Conservation (phyloP, 2,329 filamentous ascomycete species). For the Fusarium guadeloupense region DNA sequence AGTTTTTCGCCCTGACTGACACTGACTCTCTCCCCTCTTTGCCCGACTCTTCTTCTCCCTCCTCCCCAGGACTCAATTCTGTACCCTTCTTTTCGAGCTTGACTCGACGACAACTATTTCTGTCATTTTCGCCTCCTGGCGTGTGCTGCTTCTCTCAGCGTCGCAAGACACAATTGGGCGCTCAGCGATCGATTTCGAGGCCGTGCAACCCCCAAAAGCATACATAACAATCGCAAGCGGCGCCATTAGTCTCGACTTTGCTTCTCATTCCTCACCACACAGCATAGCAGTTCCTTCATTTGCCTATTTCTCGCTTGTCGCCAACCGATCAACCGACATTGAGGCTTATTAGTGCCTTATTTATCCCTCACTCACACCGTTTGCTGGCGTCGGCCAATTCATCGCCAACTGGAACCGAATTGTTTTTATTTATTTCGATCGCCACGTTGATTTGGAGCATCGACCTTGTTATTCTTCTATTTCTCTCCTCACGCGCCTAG, state of each 20-base stretch:
- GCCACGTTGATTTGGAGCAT: conserved; percentile 14
- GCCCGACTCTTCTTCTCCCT: conserved; percentile 19
- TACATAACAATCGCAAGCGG: conserved; percentile 22
- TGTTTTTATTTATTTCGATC: conserved; percentile 19
- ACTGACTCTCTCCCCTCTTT: conserved; percentile 17
- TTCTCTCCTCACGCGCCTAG: conserved; percentile 11
- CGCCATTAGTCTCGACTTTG: conserved; percentile 14
- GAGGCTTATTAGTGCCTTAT: conserved; percentile 14
- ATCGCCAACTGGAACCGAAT: conserved; percentile 5
- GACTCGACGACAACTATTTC: conserved; percentile 19
- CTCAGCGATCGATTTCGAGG: conserved; percentile 13
- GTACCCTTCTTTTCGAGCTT: conserved; percentile 17
- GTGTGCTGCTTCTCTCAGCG: conserved; percentile 14
- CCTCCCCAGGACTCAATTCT: conserved; percentile 9
- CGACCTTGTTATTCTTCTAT: not conserved
- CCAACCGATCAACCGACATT: conserved; percentile 10
- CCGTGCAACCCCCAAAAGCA: conserved; percentile 12
- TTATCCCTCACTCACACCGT: conserved; percentile 12
- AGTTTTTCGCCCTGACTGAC: conserved; percentile 14
- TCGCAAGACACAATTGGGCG: conserved; percentile 14
- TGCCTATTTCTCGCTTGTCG: conserved; percentile 18
- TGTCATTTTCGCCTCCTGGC: conserved; percentile 10
- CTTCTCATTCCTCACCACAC: conserved; percentile 11
- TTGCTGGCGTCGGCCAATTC: conserved; percentile 2
- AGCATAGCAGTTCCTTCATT: conserved; percentile 3